Base-by-base conservation (phyloP, 352 stramenopile species). In the Phytopythium montanum region DNA sequence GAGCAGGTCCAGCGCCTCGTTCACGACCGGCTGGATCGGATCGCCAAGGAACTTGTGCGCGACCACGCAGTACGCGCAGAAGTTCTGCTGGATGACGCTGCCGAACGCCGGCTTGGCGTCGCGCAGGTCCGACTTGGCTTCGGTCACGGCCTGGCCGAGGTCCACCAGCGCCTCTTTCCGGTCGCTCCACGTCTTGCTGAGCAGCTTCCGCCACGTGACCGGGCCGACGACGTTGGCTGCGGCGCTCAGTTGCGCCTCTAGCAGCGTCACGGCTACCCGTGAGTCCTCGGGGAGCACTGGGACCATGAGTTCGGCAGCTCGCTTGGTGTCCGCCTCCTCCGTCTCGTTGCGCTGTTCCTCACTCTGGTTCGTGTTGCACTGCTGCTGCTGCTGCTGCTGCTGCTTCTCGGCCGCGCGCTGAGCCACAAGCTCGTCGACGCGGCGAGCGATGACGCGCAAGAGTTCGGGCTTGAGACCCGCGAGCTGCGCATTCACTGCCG, bases 111-210 rank as follows among this genome's bases (percentile, higher is more conserved):
- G 76, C 59, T 80, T 82, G 29, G 73, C 73, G 61, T 94, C 85
- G 0, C 79, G 79, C 49, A 91, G 60, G 46, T 91, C 84, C 4
- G 73, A 83, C 46, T 89, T 93, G 49, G 79, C 75, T 25, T 92
- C 83, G 0, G 67, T 76, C 44, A 94, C 81, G 23, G 60, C 72
- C 28, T 87, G 90, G 42, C 92, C 85, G 19, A 91, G 60, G 49
- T 89, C 82, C 6, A 88, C 66, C 4, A 94, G 66, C n/a, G 85
- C 82, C 33, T 94, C 85, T 54, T 91, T 91, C 25, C 85, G 73
- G 60, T 94, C 85, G 52, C 81, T 92, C 82, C 85, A 94, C 31
- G 77, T 89, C 61, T 92, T 92, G 60, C 81, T 90, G 38, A 87
- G 79, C 42, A 92, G 75, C 46, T 94, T 94, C 23, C 79, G 76